Base-by-base conservation (phyloP, 1,284 basidiomycete species). In the Phylloporus sp. region DNA sequence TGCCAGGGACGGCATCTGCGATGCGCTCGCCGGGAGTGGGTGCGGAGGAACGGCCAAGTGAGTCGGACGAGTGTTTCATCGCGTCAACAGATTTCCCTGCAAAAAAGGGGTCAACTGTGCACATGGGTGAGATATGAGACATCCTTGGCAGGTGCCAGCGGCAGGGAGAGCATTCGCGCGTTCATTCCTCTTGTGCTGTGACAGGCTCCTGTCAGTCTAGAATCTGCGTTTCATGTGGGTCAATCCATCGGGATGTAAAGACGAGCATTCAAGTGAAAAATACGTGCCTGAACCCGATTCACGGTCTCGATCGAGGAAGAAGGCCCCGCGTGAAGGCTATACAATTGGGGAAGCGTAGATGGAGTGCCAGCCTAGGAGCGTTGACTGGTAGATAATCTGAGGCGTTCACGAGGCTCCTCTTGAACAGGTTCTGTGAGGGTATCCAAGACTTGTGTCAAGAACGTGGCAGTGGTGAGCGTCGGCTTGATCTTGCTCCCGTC, bases 251-350 rank as follows among this genome's bases (percentile, higher is more conserved):
- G 32, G 32, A 32, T 32, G 32, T 32, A 32, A n/a, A n/a, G n/a
- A n/a, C n/a, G n/a, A n/a, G n/a, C 32, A 32, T 32, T 59, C 3
- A 60, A 47, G 19, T 27, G 37, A 11, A 53, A 29, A 37, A 45
- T 66, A 41, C 25, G 11, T 32, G 32, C 32, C 55, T 71, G 64
- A 3, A 29, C 14, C n/a, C 49, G 61, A 39, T 27, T 59, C 0
- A 25, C 1, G 32, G 78, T 69, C 23, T 60, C 66, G 5, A 78
- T 75, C 35, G 76, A 75, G 2, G 78, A 32, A 32, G 95, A 93
- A 67, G 74, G 32, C 32, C 32, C 32, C 32, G 32, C 32, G 32
- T 32, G 32, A 32, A 32, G 32, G 32, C 32, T 4, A 32, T 32
- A 32, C 5, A 32, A 32, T 7, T 32, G 32, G 32, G 32, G 32